Percentiles rank a stretch among this genome's conserved stretches.
Evolutionary conservation across 2,329 filamentous ascomycete genomes (phyloP).

Genomic region (Pestalotiopsis sp.): DNA sequence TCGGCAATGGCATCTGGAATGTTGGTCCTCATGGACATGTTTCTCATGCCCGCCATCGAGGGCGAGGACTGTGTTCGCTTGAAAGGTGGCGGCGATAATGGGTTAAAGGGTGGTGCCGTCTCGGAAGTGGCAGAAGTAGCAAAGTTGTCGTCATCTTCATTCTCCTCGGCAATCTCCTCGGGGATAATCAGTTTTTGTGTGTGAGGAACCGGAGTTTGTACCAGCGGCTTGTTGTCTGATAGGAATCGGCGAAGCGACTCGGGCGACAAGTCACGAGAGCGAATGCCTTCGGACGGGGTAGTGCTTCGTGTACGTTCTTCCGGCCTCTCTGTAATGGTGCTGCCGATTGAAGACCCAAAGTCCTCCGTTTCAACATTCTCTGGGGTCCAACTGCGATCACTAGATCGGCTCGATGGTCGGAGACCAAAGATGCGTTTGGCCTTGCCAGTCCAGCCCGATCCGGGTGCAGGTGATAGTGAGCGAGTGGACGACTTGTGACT

Average conservation of each 20-base stretch:
- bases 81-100: slow-evolving; percentile 57
- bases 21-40: slow-evolving; percentile 21
- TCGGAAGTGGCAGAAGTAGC: slow-evolving; percentile 55
- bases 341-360: slow-evolving; percentile 6
- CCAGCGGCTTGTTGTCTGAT: slow-evolving; percentile 44
- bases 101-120: slow-evolving; percentile 40
- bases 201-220: slow-evolving; percentile 34
- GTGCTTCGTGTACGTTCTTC: slow-evolving; percentile 25
- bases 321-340: background rate
- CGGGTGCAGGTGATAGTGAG: slow-evolving; percentile 51
- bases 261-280: slow-evolving; percentile 57
- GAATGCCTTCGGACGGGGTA: slow-evolving; percentile 43
- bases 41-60: slow-evolving; percentile 20
- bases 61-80: slow-evolving; percentile 39
- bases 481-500: slow-evolving; percentile 41
- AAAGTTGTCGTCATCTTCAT: slow-evolving; percentile 66
- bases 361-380: slow-evolving; percentile 27
- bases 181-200: slow-evolving; percentile 41
- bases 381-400: slow-evolving; percentile 36
- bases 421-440: slow-evolving; percentile 52
- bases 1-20: slow-evolving; percentile 24
- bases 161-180: slow-evolving; percentile 51
- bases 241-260: slow-evolving; percentile 57
- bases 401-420: slow-evolving; percentile 37
- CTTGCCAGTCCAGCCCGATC: slow-evolving; percentile 47